These are phyloP conservation scores for Hevea brasiliensis DNA, from an alignment of 345 rosid genomes.

Conservation along the genomic window DNA sequence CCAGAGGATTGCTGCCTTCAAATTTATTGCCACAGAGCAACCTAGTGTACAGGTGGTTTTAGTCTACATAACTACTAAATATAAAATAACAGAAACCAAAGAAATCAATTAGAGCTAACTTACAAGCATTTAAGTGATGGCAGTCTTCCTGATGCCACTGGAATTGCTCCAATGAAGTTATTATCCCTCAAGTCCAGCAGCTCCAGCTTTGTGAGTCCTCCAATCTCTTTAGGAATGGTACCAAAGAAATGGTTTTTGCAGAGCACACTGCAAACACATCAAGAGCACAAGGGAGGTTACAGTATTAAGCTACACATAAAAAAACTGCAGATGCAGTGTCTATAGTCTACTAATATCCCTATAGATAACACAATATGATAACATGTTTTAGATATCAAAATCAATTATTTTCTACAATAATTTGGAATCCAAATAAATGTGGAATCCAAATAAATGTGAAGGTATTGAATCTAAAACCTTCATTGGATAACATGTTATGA, in stretches of 20 bases:
- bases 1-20: conserved; percentile 47
- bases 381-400: no score
- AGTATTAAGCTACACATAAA: no score
- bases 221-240: conserved; percentile 65
- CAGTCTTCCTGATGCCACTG: conserved; percentile 48
- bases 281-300: not conserved
- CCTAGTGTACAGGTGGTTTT: conserved; percentile 40
- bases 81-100: not conserved
- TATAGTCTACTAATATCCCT: no score
- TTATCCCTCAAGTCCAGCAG: conserved; percentile 72
- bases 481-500: not conserved
- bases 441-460: no score
- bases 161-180: conserved; percentile 65
- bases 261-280: conserved; percentile 44
- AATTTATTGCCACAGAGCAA: conserved; percentile 70
- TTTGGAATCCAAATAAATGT: no score
- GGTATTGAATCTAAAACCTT: not conserved
- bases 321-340: no score
- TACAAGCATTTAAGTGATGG: conserved; percentile 62
- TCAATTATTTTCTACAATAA: no score
- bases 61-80: conserved; percentile 7
- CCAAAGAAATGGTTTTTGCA: conserved; percentile 60
- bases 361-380: no score
- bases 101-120: conserved; percentile 31
- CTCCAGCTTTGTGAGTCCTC: conserved; percentile 51